Evolutionary conservation across 345 rosid genomes (phyloP).

Genomic region (Salix purpurea): DNA sequence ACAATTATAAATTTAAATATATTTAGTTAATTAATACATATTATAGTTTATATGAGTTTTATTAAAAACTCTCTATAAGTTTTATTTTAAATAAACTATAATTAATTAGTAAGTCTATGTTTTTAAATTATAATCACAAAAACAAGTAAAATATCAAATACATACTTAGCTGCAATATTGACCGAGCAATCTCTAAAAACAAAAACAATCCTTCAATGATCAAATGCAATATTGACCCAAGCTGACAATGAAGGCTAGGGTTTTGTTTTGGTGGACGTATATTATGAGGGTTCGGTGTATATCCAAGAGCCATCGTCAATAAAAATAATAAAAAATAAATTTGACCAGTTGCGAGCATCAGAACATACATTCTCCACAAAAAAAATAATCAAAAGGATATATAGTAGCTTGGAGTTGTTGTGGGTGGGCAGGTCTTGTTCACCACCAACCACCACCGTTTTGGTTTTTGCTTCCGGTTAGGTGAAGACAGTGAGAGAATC

Average conservation of each 20-base stretch:
- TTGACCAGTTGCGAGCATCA: background rate
- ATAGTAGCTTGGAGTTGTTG: conserved; percentile 7
- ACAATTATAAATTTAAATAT: too few relatives aligned
- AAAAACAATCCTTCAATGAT: too few relatives aligned
- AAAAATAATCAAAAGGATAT: background rate
- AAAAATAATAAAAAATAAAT: background rate
- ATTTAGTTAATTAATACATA: too few relatives aligned
- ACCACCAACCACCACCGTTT: conserved; percentile 28
- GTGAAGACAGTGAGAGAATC: conserved; percentile 19
- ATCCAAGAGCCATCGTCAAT: background rate
- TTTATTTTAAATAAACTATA: too few relatives aligned
- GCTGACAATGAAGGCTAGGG: background rate
- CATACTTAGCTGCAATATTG: background rate
- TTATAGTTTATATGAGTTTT: too few relatives aligned
- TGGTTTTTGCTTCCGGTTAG: conserved; percentile 13
- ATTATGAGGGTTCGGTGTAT: background rate
- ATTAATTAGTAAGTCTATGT: too few relatives aligned
- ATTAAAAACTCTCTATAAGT: too few relatives aligned
- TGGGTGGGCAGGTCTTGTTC: conserved; percentile 13
- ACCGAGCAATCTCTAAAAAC: background rate
- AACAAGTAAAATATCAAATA: too few relatives aligned
- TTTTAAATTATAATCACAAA: too few relatives aligned
- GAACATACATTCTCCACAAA: background rate
- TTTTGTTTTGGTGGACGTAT: background rate
- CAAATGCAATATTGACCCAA: background rate